Base-by-base conservation (phyloP, 2,329 filamentous ascomycete species). In the Xylaria sp. region DNA sequence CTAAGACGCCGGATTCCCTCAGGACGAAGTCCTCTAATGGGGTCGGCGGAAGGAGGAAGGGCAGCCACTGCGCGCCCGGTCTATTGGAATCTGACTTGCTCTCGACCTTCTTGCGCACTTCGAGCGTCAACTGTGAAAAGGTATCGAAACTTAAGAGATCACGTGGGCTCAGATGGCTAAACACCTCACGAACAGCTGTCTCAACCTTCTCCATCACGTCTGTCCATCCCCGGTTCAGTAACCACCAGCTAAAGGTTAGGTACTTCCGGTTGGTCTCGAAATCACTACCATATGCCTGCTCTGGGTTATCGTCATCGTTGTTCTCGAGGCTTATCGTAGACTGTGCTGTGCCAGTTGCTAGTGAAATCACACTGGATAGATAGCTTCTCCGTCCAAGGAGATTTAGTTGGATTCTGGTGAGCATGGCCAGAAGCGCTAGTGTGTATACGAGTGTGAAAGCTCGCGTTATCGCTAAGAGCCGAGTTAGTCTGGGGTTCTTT, bases 241-340 rank as follows among this genome's bases (percentile, higher is more conserved):
- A 83, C 94, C 95, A 99, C 96, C 96, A 99, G 81, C 93, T 97
- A 79, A 98, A 97, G 48, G 94, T 97, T 58, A 99, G 85, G 78
- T 98, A 99, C 77, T 93, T 92, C 74, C 94, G 88, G 81, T 99
- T 99, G 40, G 94, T 97, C 80, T 97, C 94, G 74, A 97, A 97
- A 80, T 99, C 96, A 79, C 92, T 95, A 53, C 94, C 94, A 77
- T 97, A 94, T 4, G 90, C 87, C 74, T 94, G 92, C 63, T 95
- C 92, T 20, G 88, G 85, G 76, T 92, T 91, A 78, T 96, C 93
- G 78, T 97, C 94, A 78, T 97, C 95, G 76, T 97, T 90, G 80
- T 98, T 96, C 82, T 97, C 94, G 20, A 98, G 86, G 74, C 87
- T 94, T 78, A 99, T 99, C 51, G 89, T 92, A 4, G 92, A 89